Evolutionary conservation across 352 stramenopile genomes (phyloP).

Genomic region (Phytopythium helicoides): DNA sequence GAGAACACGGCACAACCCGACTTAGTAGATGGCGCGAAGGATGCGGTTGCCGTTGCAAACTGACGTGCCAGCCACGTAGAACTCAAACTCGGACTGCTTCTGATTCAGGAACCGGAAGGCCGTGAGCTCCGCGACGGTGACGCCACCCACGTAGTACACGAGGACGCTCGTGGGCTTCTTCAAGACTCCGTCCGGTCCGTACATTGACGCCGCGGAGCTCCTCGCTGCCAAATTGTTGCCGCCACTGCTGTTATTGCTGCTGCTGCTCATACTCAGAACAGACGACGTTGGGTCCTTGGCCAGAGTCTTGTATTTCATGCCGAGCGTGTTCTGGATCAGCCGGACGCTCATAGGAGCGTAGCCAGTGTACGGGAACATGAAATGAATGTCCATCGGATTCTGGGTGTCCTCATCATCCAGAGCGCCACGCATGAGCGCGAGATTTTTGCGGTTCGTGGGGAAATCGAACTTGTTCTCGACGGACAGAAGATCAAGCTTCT

Average conservation of each 20-base stretch:
- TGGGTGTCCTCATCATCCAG: slow-evolving; percentile 54
- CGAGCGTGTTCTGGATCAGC: slow-evolving; percentile 69
- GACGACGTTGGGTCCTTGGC: slow-evolving; percentile 31
- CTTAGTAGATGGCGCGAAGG: slow-evolving; percentile 52
- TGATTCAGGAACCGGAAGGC: slow-evolving; percentile 76
- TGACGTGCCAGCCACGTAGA: slow-evolving; percentile 68
- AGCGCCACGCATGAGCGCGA: slow-evolving; percentile 33
- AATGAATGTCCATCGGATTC: slow-evolving; percentile 64
- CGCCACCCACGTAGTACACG: slow-evolving; percentile 82
- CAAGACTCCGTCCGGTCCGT: slow-evolving; percentile 10
- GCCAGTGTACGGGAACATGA: slow-evolving; percentile 85
- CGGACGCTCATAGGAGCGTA: slow-evolving; percentile 85
- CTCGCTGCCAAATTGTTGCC: slow-evolving; percentile 11
- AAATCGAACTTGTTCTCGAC: slow-evolving; percentile 68
- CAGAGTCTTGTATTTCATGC: slow-evolving; percentile 61
- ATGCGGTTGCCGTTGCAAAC: slow-evolving; percentile 73
- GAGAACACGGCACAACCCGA: no score
- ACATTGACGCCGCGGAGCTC: slow-evolving; percentile 15
- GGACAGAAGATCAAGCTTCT: slow-evolving; percentile 69
- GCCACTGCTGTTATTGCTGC: not conserved
- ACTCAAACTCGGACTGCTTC: slow-evolving; percentile 55
- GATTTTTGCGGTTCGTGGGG: slow-evolving; percentile 37
- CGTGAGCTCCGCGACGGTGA: slow-evolving; percentile 81
- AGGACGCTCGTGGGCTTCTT: slow-evolving; percentile 40
- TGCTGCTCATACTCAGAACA: slow-evolving; percentile 18